phyloP scores from a whole-genome alignment of 139 green algal genomes.

The Chlorokybus atmophyticus region DNA sequence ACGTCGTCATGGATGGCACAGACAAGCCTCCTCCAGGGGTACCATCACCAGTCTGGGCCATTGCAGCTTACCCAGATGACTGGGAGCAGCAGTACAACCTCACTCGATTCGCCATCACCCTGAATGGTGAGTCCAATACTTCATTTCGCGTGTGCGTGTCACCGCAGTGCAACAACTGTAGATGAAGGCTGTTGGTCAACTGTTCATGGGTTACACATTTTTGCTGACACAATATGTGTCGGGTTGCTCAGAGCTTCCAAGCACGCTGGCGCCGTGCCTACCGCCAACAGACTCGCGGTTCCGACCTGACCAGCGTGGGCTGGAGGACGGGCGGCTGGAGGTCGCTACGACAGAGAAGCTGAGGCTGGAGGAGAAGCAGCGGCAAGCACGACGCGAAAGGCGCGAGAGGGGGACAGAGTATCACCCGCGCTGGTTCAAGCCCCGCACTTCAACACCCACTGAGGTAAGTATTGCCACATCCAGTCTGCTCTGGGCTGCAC shows the following conservation, averaged over 20 bases:
- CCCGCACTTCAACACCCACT: too few relatives aligned
- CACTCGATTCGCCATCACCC: constrained; percentile 3
- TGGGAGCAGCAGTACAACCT: constrained; percentile 3
- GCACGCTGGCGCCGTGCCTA: constrained; percentile 2
- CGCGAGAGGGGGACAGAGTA: not conserved
- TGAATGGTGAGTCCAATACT: not conserved
- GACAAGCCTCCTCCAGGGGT: too few relatives aligned
- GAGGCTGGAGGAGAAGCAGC: constrained; percentile 20
- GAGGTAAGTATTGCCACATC: not conserved
- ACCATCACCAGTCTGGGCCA: too few relatives aligned
- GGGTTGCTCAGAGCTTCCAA: not conserved
- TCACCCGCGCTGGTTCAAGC: constrained; percentile 11
- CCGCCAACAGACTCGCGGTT: constrained; percentile 1
- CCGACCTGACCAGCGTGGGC: not conserved
- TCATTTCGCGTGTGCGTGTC: too few relatives aligned
- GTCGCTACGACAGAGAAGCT: constrained; percentile 9
- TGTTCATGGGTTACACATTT: too few relatives aligned
- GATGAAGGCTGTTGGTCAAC: too few relatives aligned
- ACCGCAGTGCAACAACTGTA: too few relatives aligned
- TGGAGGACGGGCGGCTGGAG: not conserved
- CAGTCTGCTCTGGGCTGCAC: too few relatives aligned
- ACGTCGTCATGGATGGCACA: too few relatives aligned
- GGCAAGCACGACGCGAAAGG: not conserved
- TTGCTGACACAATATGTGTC: too few relatives aligned
- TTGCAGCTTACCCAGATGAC: too few relatives aligned